Percentiles rank a stretch among this genome's conserved stretches.
phyloP scores from a whole-genome alignment of 345 rosid species.

The Alliaria petiolata region DNA sequence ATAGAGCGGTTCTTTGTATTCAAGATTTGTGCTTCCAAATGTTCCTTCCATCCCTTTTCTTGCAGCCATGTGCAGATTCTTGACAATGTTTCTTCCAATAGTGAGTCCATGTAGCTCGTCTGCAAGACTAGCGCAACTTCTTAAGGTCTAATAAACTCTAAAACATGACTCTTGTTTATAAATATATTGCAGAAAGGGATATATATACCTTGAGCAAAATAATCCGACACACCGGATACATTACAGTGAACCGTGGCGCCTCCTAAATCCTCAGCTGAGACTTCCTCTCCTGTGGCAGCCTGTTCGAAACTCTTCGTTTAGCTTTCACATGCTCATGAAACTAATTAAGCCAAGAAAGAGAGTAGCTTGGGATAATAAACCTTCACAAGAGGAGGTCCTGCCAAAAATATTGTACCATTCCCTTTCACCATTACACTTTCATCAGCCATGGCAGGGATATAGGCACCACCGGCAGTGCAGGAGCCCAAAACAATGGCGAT shows the following conservation, averaged over 20 bases:
- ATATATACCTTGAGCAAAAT: constrained; percentile 87
- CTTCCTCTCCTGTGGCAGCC: constrained; percentile 99
- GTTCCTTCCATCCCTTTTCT: constrained; percentile 36
- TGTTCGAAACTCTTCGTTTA: constrained; percentile 43
- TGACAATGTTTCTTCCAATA: constrained; percentile 84
- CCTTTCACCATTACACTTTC: constrained; percentile 99
- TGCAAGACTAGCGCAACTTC: constrained; percentile 38
- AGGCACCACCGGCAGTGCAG: constrained; percentile 97
- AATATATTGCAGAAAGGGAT: neutral
- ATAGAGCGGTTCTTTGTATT: constrained; percentile 69
- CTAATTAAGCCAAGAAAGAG: neutral
- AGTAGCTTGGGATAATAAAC: constrained; percentile 32
- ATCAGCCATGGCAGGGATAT: constrained; percentile 99
- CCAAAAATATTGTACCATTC: constrained; percentile 92
- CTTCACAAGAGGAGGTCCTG: constrained; percentile 97
- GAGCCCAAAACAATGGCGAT: constrained; percentile 92
- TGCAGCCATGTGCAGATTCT: constrained; percentile 91
- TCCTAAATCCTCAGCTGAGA: constrained; percentile 93
- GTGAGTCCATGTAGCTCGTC: constrained; percentile 96
- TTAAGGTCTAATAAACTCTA: constrained; percentile 11
- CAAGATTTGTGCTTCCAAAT: constrained; percentile 36
- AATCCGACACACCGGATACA: constrained; percentile 91
- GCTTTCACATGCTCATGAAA: constrained; percentile 9
- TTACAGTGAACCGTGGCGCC: constrained; percentile 90
- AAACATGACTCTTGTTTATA: neutral